A percentile compares a stretch with the other conserved stretches of the same genome.
Conservation (phyloP, 2,329 filamentous ascomycete species). For the Penicillium rolfsii region DNA sequence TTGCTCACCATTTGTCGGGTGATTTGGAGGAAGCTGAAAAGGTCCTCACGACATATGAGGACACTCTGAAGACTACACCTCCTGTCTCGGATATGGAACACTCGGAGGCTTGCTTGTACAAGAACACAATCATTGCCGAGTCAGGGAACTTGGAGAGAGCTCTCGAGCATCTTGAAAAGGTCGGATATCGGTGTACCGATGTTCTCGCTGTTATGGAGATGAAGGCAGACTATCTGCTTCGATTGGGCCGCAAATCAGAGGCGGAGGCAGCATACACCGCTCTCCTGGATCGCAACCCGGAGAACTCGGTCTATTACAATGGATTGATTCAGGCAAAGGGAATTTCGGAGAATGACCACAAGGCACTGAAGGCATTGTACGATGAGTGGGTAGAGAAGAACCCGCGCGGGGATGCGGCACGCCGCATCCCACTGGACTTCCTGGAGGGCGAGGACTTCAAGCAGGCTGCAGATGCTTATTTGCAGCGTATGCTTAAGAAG, state of each 20-base stretch:
- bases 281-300: conserved; percentile 82
- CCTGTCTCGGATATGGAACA: conserved; percentile 83
- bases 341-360: conserved; percentile 63
- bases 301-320: conserved; percentile 84
- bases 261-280: conserved; percentile 79
- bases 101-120: conserved; percentile 92
- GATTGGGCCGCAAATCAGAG: conserved; percentile 76
- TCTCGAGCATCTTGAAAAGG: conserved; percentile 79
- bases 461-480: conserved; percentile 74
- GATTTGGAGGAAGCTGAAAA: conserved; percentile 85
- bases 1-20: conserved; percentile 89
- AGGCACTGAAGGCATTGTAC: conserved; percentile 73
- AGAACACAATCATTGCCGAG: conserved; percentile 92
- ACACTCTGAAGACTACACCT: conserved; percentile 81
- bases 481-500: conserved; percentile 83
- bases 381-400: conserved; percentile 79
- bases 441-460: conserved; percentile 80
- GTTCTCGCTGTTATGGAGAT: conserved; percentile 82
- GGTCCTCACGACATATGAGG: conserved; percentile 87
- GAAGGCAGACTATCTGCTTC: conserved; percentile 79
- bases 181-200: conserved; percentile 78
- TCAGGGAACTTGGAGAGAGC: conserved; percentile 80
- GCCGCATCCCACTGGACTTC: conserved; percentile 87
- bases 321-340: conserved; percentile 71
- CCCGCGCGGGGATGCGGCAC: conserved; percentile 80